A percentile compares a stretch with the other conserved stretches of the same genome.
Conservation (phyloP, 352 stramenopile species). For the Globisporangium abappressorium region DNA sequence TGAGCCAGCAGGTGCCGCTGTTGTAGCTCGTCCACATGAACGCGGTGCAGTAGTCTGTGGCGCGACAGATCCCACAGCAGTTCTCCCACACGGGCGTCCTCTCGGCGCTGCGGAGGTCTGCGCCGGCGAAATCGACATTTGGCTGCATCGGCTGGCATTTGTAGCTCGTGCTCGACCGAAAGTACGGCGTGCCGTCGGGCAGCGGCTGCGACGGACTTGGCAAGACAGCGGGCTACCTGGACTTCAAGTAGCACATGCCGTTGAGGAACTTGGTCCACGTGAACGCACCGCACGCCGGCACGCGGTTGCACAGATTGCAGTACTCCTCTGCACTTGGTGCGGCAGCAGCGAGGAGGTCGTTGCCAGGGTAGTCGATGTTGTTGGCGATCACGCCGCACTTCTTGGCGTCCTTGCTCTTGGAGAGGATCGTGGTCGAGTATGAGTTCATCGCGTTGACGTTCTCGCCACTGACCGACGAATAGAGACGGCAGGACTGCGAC, state of each 20-base stretch:
- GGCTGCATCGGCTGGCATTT: slow-evolving; percentile 12
- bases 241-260: slow-evolving; percentile 31
- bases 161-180: slow-evolving; percentile 10
- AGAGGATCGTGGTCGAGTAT: not conserved
- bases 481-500: not conserved
- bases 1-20: slow-evolving; percentile 28
- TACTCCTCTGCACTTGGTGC: slow-evolving; percentile 17
- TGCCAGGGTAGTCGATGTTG: slow-evolving; percentile 27
- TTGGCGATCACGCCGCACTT: slow-evolving; percentile 19
- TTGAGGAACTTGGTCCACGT: slow-evolving; percentile 22
- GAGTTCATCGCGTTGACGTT: not conserved
- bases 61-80: slow-evolving; percentile 14
- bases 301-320: slow-evolving; percentile 21
- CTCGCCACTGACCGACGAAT: not conserved
- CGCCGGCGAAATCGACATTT: slow-evolving; percentile 8
- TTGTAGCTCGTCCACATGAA: slow-evolving; percentile 28
- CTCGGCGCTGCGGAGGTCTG: slow-evolving; percentile 4
- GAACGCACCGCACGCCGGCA: slow-evolving; percentile 25
- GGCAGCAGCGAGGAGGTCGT: slow-evolving; percentile 19
- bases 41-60: slow-evolving; percentile 18
- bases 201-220: not conserved
- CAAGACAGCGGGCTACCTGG: not conserved
- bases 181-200: slow-evolving; percentile 5
- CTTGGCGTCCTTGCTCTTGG: not conserved
- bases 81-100: not conserved